Evolutionary conservation across 768 basidiomycete genomes (phyloP), one percentile per base, ranked within the genome.

Genomic region (Hirschioporus abietinus): DNA sequence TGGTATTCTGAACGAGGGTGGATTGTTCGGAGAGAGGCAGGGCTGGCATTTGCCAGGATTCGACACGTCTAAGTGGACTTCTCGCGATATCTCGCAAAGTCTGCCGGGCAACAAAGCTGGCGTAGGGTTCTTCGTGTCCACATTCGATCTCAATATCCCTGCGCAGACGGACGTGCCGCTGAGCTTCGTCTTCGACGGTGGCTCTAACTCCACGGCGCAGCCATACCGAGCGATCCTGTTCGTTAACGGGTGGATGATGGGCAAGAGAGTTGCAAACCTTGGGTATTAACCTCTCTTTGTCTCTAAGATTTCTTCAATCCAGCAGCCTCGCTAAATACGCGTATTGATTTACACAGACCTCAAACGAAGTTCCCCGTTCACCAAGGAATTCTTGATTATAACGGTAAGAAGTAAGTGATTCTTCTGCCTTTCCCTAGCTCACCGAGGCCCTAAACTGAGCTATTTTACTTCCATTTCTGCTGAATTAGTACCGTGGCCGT

Each of bases 161-260:
- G 68, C 74, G 12, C 86, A 81, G 24, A 75, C 85, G n/a, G 93
- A 94, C 71, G 83, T 86, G 5, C 84, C 85, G 68, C 77, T 93
- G 70, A 89, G 88, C 17, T 91, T 93, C 72, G 85, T 81, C 0
- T 93, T 93, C 72, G 83, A 87, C 62, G 67, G 71, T 12, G 93
- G 92, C 72, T 83, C 86, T 63, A 82, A 87, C 61, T 75, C 81
- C 1, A 61, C 25, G 25, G 30, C 60, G 23, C 87, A 90, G 71
- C 82, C 90, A 26, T 93, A 92, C 71, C 83, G 92, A 17, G 87
- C 88, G 2, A 80, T 86, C 60, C 70, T 94, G 58, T 93, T 91
- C 67, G 88, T 94, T 23, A 93, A 95, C 71, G 93, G 92, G 17
- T 95, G 93, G 93, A 89, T 90, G 85, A 91, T 91, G 85, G 93